Evolutionary conservation across 2,329 filamentous ascomycete species (phyloP).

Genomic region (Xylariales sp.): DNA sequence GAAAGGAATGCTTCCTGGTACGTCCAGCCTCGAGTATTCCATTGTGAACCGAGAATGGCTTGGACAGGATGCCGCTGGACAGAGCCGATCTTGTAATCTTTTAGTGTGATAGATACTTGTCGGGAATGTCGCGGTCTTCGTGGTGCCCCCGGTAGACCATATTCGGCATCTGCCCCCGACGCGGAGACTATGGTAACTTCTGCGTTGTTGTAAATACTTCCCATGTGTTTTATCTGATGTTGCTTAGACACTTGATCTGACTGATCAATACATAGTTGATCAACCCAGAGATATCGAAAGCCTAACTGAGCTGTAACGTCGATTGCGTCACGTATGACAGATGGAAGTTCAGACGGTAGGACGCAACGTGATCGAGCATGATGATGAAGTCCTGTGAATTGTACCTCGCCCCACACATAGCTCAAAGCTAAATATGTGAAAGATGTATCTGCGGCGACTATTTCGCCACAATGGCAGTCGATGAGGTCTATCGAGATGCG

Average conservation of each 20-base stretch:
- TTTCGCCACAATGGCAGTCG: no score
- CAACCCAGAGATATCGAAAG: not conserved
- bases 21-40: constrained; percentile 27
- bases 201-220: not conserved
- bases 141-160: not conserved
- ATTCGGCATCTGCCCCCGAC: not conserved
- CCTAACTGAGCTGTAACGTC: not conserved
- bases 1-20: constrained; percentile 29
- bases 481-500: no score
- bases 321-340: not conserved
- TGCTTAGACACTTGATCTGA: not conserved
- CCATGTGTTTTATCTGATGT: not conserved
- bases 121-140: not conserved
- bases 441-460: no score
- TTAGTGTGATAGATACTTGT: not conserved
- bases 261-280: not conserved
- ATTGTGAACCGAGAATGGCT: constrained; percentile 8
- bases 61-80: not conserved
- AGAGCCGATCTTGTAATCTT: not conserved
- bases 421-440: not conserved
- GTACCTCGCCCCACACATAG: not conserved
- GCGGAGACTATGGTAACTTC: not conserved
- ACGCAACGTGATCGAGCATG: not conserved
- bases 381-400: not conserved
- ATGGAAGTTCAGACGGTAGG: not conserved